Base-by-base conservation (phyloP, 2,329 filamentous ascomycete species). In the Geosmithia morbida region DNA sequence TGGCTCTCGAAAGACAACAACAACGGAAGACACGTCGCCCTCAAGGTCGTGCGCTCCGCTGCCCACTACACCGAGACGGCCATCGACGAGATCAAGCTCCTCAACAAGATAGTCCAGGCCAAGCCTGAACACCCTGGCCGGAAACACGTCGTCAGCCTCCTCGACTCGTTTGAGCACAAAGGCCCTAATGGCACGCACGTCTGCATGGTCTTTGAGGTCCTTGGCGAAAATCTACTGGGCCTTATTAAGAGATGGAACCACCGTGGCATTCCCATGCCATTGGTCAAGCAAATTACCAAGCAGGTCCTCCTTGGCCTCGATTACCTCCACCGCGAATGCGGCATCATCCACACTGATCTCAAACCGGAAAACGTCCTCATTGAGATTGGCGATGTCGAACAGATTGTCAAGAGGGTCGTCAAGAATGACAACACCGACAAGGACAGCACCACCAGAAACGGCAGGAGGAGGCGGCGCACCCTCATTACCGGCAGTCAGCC, bases 191-290 rank as follows among this genome's bases (percentile, higher is more conserved):
- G 92, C 44, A 85, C 87, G 46, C 92, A 98, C 61, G 88, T 97
- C 50, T 98, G 92, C 71, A 97, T 98, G 90, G 92, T 98, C 7
- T 98, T 98, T 58, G 92, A 98, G 65, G 92, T 98, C 3, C 68
- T 98, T 48, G 92, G 92, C 47, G 89, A 97, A 74, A 97, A 97
- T 61, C 67, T 97, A 53, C 70, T 97, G 47, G 90, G 92, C 22
- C 68, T 98, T 61, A 96, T 98, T 73, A 97, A 97, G 77, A 82
- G 87, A 57, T 97, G 90, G 89, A 96, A 97, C 63, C 92, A 97
- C 64, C 79, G 92, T 51, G 92, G 92, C 45, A 97, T 98, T 49
- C 92, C 92, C 42, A 94, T 95, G 82, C 79, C 87, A 16, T 75
- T 98, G 14, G 92, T 97, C 62, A 96, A 96, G 72, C 92, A 97